Base-by-base conservation (phyloP, 106 monocot genomes). In the Dactylorhiza incarnata region DNA sequence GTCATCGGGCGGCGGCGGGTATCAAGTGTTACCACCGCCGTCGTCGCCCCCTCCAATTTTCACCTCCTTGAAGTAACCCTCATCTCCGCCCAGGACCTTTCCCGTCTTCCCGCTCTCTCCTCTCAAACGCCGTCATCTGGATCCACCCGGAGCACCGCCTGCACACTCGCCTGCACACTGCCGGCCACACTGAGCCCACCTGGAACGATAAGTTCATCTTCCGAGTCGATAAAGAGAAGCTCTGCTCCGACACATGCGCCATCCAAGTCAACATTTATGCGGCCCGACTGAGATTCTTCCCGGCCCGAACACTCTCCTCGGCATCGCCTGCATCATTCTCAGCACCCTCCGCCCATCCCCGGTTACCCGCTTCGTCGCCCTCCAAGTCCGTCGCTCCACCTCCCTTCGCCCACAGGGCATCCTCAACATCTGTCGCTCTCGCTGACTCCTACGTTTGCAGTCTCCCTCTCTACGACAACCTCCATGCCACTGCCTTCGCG, bases 391-490 rank as follows among this genome's bases (percentile, higher is more conserved):
- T 46, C 82, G 86, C 23, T 84, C 86, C 26, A 22, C 19, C 11
- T 82, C 89, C 7, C 77, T 84, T 69, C 78, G 84, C 23, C 89
- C 89, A 11, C 89, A 89, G 79, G 86, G 89, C 46, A 89, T 89
- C 50, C 74, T 89, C 51, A 86, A 89, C 74, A 4, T 89, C 55
- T 49, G 48, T 86, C 45, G 11, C 78, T 46, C 67, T 81, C 6
- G 17, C 17, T 48, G 66, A 76, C 48, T 10, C 76, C 19, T 46
- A 80, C 43, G 12, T 65, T 7, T 66, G 53, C 3, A 70, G 53
- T n/a, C 67, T 51, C 17, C 77, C 69, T 4, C 51, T 70, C 20
- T 74, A 52, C 29, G 25, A n/a, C 26, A 14, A 53, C 22, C 54
- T 76, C 74, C 52, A 22, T 5, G 16, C 61, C 49, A 22, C 73